Conservation (phyloP, 495 filamentous ascomycete species). For the Darksidea phi region DNA sequence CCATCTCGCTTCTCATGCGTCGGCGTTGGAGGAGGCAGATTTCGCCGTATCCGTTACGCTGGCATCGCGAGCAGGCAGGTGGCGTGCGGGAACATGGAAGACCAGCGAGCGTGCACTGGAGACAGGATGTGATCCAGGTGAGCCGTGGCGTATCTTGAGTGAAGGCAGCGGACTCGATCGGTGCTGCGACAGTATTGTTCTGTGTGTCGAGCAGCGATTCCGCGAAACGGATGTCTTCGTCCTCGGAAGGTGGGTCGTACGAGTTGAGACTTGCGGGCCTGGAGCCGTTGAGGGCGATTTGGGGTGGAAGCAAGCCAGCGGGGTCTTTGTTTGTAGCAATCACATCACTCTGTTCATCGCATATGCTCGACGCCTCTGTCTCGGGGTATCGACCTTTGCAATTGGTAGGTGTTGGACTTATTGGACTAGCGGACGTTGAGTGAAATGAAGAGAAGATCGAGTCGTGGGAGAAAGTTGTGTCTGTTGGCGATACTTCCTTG, state of each 20-base stretch:
- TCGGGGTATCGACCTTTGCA: too few species aligned
- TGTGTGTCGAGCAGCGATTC: too few species aligned
- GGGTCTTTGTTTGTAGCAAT: too few species aligned
- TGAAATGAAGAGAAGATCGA: conserved; percentile 14
- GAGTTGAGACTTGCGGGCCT: too few species aligned
- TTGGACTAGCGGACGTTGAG: neutral
- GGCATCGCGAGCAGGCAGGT: conserved; percentile 34
- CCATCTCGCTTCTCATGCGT: conserved; percentile 14
- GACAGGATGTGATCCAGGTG: conserved; percentile 25
- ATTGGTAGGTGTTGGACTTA: neutral
- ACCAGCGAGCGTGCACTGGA: conserved; percentile 28
- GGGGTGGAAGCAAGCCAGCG: too few species aligned
- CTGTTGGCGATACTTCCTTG: conserved; percentile 13
- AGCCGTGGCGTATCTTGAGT: conserved; percentile 1
- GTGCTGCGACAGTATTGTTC: neutral
- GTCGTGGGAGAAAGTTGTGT: conserved; percentile 13
- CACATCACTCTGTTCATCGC: too few species aligned
- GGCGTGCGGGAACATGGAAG: conserved; percentile 27
- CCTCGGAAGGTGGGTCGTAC: too few species aligned
- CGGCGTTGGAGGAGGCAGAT: conserved; percentile 31
- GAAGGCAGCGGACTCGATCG: neutral
- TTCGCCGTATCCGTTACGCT: conserved; percentile 9
- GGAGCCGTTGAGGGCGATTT: too few species aligned
- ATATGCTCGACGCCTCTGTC: too few species aligned
- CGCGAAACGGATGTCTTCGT: too few species aligned